phyloP scores from a whole-genome alignment of 306 rosid genomes.

The Quercus dentata region DNA sequence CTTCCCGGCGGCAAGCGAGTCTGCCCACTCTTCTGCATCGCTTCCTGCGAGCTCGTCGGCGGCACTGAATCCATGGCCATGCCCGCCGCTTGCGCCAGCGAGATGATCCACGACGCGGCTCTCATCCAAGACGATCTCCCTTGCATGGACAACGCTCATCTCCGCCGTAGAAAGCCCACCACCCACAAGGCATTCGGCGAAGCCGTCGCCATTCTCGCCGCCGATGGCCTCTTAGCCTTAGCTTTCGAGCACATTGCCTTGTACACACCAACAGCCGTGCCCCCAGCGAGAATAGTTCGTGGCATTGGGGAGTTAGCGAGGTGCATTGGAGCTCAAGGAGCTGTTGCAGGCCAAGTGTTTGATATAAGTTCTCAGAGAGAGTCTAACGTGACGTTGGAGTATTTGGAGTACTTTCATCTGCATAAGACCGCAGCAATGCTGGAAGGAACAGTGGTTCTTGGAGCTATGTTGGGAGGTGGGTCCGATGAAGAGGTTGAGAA shows the following conservation, averaged over 20 bases:
- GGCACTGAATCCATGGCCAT: conserved; percentile 43
- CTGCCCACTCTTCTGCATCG: conserved; percentile 59
- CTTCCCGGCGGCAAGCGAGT: conserved; percentile 74
- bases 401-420: conserved; percentile 53
- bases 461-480: conserved; percentile 67
- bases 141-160: conserved; percentile 78
- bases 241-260: conserved; percentile 60
- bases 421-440: conserved; percentile 68
- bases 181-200: conserved; percentile 72
- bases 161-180: conserved; percentile 70
- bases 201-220: conserved; percentile 61
- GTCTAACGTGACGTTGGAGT: conserved; percentile 38
- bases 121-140: conserved; percentile 77
- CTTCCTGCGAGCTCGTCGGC: conserved; percentile 69
- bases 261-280: conserved; percentile 28
- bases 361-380: conserved; percentile 47
- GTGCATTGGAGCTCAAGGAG: conserved; percentile 55
- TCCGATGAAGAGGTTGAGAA: conserved; percentile 44
- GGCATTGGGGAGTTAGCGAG: conserved; percentile 51
- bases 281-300: conserved; percentile 33
- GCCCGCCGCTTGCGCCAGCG: conserved; percentile 69
- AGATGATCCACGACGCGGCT: conserved; percentile 84
- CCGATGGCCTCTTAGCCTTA: conserved; percentile 54
- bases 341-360: conserved; percentile 65
- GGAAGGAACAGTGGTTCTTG: conserved; percentile 64